Evolutionary conservation across 2,329 filamentous ascomycete genomes (phyloP), one percentile per base, ranked within the genome.

Genomic region (Colletotrichum tanaceti): DNA sequence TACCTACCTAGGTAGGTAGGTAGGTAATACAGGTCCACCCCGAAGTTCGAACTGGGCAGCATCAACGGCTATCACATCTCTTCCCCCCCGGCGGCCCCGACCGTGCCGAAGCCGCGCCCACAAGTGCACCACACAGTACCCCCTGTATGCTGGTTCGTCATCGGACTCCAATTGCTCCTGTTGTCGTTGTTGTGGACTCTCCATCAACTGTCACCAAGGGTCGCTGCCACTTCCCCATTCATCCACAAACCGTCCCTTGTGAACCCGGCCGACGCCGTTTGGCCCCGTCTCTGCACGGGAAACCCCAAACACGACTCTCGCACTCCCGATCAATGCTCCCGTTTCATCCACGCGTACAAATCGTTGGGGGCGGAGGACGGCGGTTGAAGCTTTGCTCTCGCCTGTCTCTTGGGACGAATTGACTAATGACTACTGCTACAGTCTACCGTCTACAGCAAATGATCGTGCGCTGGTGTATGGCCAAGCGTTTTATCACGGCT

Each of bases 271-370:
- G 58, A 52, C 22, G 39, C 43, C 32, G n/a, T 60, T 41, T 60
- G 46, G 44, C 44, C 57, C 44, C 35, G 58, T 60, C 44, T 46
- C 35, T 57, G 66, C 66, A 57, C 64, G 38, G 35, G 44, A 68
- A 11, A 65, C 66, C 38, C 66, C 66, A 68, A 68, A 68, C 66
- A 65, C 66, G 55, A 32, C 62, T 53, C 54, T 41, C n/a, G 24
- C 55, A 47, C 14, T 64, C 39, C 55, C 57, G 66, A 66, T 68
- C 66, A 68, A 68, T 68, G 66, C 66, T 68, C 55, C 49, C 57
- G 66, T 68, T 68, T 68, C 66, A 68, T 47, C 28, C 49, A 28
- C 66, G 43, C 62, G 35, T 46, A 35, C 24, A 55, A 32, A n/a
- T n/a, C n/a, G n/a, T n/a, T n/a, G n/a, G n/a, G n/a, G n/a, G n/a